phyloP scores from a whole-genome alignment of 805 yeast species.

The Barnettozyma wickerhamii region DNA sequence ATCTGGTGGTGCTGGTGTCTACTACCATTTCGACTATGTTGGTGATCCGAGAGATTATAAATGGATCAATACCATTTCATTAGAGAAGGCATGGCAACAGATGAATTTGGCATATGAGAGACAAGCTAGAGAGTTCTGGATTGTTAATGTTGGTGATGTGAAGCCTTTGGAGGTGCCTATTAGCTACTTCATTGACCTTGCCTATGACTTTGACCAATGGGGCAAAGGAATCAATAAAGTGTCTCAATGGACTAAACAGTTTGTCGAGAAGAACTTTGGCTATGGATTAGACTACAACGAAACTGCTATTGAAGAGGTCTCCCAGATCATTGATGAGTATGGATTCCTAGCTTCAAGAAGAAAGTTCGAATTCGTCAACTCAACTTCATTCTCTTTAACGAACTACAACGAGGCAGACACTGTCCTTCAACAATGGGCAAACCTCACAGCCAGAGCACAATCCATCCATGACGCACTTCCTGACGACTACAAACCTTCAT shows the following conservation, averaged over 20 bases:
- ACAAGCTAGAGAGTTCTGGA: slow-evolving; percentile 12
- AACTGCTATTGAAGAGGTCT: slow-evolving; percentile 5
- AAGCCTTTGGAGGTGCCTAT: slow-evolving; percentile 13
- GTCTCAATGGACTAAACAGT: slow-evolving; percentile 6
- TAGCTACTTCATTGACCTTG: slow-evolving; percentile 12
- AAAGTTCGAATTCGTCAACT: slow-evolving; percentile 10
- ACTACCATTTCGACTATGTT: slow-evolving; percentile 15
- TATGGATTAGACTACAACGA: neutral
- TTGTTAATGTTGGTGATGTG: slow-evolving; percentile 13
- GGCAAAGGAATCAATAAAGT: slow-evolving; percentile 5
- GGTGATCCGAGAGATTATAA: slow-evolving; percentile 14
- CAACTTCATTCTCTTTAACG: slow-evolving; percentile 6
- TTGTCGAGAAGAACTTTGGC: slow-evolving; percentile 8
- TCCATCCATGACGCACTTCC: slow-evolving; percentile 6
- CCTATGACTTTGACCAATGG: slow-evolving; percentile 12
- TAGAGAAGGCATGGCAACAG: slow-evolving; percentile 15
- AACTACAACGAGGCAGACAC: slow-evolving; percentile 11
- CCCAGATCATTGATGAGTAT: slow-evolving; percentile 8
- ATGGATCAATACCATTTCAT: slow-evolving; percentile 12
- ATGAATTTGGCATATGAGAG: slow-evolving; percentile 12
- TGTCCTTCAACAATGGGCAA: slow-evolving; percentile 8
- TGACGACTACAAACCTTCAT: slow-evolving; percentile 6
- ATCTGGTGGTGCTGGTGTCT: slow-evolving; percentile 13
- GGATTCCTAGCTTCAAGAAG: slow-evolving; percentile 13
- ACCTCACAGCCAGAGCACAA: slow-evolving; percentile 9